These are phyloP conservation scores for Talaromyces sp. DNA, from an alignment of 2,329 filamentous ascomycete genomes.

Conservation along the genomic window DNA sequence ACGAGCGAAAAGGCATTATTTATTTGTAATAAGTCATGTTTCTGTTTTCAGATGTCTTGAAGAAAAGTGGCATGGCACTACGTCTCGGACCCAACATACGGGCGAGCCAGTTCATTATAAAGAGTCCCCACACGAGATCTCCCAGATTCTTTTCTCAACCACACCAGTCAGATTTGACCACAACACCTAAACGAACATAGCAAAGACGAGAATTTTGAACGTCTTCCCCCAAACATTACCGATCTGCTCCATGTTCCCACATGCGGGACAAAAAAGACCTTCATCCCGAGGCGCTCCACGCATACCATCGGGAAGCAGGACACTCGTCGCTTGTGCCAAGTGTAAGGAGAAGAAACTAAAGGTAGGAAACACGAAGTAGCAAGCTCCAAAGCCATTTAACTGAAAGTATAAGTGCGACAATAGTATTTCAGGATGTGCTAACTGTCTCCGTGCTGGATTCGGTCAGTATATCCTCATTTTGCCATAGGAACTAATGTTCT, in stretches of 20 bases:
- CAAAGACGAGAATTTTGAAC: background rate
- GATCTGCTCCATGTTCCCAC: background rate
- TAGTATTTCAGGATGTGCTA: background rate
- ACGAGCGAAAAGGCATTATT: background rate
- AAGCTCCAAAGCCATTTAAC: background rate
- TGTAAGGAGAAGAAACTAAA: constrained; percentile 14
- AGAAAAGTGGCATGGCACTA: background rate
- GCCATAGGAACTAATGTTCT: background rate
- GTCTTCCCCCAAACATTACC: background rate
- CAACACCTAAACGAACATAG: background rate
- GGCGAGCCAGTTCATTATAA: background rate
- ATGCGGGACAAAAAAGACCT: constrained; percentile 2
- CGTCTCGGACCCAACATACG: background rate
- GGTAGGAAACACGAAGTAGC: background rate
- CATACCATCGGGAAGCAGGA: background rate
- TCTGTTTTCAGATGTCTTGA: background rate
- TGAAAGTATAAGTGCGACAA: constrained; percentile 2
- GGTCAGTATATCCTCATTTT: background rate
- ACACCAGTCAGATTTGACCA: background rate
- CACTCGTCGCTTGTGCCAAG: constrained; percentile 2
- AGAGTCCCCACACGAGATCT: background rate
- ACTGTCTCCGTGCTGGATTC: constrained; percentile 7
- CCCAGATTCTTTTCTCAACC: background rate
- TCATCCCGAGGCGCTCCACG: background rate
- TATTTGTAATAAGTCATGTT: background rate